Percentiles rank a stretch among this genome's conserved stretches.
Evolutionary conservation across 148 eudicot genomes (phyloP).

Genomic region (Fagopyrum esculentum): DNA sequence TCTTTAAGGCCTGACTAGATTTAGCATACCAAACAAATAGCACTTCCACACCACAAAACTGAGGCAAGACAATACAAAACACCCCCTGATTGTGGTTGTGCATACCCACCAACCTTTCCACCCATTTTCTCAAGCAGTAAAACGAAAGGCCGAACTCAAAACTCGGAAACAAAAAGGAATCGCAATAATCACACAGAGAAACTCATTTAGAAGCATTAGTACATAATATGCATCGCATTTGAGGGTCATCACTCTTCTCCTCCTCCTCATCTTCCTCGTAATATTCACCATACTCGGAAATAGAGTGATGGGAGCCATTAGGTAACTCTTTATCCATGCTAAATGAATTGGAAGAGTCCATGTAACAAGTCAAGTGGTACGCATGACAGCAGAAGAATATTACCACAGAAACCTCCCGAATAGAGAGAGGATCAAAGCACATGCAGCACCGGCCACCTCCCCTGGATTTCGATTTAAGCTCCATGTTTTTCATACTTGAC

Average conservation of each 20-base stretch:
- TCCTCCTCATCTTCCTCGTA: slow-evolving; percentile 46
- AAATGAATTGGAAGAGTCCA: slow-evolving; percentile 55
- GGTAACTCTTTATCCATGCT: slow-evolving; percentile 32
- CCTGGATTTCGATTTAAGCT: slow-evolving; percentile 66
- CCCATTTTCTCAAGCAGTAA: background rate
- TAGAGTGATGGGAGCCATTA: slow-evolving; percentile 16
- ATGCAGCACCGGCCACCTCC: slow-evolving; percentile 88
- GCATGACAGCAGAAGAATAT: slow-evolving; percentile 92
- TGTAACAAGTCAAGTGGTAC: slow-evolving; percentile 74
- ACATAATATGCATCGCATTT: slow-evolving; percentile 79
- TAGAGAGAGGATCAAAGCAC: slow-evolving; percentile 82
- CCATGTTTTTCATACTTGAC: slow-evolving; percentile 47
- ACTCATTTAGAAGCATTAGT: slow-evolving; percentile 76
- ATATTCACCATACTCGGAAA: slow-evolving; percentile 31
- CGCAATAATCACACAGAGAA: background rate
- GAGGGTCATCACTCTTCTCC: slow-evolving; percentile 27
- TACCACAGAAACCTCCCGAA: slow-evolving; percentile 63
- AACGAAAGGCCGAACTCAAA: background rate
- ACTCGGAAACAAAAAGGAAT: background rate
- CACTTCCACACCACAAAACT: background rate
- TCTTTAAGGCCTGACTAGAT: background rate
- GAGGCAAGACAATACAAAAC: background rate
- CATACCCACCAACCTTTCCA: background rate
- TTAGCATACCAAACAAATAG: background rate
- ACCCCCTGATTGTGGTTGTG: background rate